Conservation (phyloP, 2,329 filamentous ascomycete genomes). For the Penicillium brevicompactum region DNA sequence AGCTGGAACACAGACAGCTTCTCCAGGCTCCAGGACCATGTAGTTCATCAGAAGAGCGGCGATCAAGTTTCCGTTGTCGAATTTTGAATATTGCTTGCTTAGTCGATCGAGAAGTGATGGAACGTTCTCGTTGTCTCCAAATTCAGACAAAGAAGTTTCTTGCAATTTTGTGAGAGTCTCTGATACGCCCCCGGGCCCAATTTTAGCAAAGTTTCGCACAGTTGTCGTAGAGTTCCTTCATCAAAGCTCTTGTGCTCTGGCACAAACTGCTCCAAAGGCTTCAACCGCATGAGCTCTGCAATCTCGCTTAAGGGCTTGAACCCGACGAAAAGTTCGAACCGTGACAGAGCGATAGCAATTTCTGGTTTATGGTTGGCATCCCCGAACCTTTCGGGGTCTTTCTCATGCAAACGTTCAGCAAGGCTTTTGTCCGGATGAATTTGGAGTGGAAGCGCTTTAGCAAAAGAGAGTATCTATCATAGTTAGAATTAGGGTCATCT, state of each 20-base stretch:
- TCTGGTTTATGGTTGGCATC: conserved; percentile 77
- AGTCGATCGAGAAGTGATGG: conserved; percentile 63
- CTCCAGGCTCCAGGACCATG: conserved; percentile 59
- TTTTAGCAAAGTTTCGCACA: conserved; percentile 56
- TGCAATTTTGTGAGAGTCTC: conserved; percentile 55
- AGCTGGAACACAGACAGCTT: conserved; percentile 68
- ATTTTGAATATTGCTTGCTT: conserved; percentile 60
- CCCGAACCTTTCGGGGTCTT: conserved; percentile 65
- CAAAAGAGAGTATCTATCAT: conserved; percentile 65
- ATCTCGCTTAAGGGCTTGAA: conserved; percentile 67
- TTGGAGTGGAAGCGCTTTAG: conserved; percentile 71
- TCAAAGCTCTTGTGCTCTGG: conserved; percentile 53
- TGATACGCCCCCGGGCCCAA: conserved; percentile 53
- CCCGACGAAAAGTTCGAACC: conserved; percentile 72
- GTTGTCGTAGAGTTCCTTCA: conserved; percentile 57
- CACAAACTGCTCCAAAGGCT: conserved; percentile 55
- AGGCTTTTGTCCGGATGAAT: conserved; percentile 71
- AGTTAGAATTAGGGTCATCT: not conserved
- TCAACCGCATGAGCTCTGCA: conserved; percentile 55
- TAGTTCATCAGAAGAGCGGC: conserved; percentile 73
- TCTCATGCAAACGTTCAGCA: conserved; percentile 61
- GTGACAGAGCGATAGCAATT: conserved; percentile 67
- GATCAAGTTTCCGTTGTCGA: conserved; percentile 66
- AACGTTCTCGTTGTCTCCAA: conserved; percentile 58
- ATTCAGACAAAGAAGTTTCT: conserved; percentile 46